phyloP scores from a whole-genome alignment of 768 basidiomycete genomes.

The Phlegmacium glaucopus region DNA sequence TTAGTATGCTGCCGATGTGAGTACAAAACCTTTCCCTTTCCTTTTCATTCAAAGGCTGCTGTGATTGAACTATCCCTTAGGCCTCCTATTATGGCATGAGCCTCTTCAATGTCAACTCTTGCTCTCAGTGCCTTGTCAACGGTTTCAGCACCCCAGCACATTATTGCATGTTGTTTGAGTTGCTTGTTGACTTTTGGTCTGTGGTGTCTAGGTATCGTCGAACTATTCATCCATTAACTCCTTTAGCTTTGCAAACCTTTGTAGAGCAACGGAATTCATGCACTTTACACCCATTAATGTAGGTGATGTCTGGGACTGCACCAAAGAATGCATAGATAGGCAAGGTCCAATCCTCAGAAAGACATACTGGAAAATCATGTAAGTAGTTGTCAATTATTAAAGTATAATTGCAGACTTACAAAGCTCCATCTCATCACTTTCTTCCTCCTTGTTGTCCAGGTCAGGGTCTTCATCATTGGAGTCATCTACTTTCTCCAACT shows the following conservation, averaged over 20 bases:
- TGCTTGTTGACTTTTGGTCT: slow-evolving; percentile 27
- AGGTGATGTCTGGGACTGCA: slow-evolving; percentile 3
- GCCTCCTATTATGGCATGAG: neutral
- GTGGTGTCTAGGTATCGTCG: neutral
- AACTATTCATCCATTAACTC: neutral
- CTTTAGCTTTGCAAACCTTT: slow-evolving; percentile 11
- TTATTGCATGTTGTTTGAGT: slow-evolving; percentile 25
- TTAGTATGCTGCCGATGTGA: slow-evolving; percentile 22
- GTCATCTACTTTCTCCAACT: neutral
- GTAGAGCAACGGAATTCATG: slow-evolving; percentile 27
- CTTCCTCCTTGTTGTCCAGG: neutral
- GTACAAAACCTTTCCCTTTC: slow-evolving; percentile 26
- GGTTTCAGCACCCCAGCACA: slow-evolving; percentile 30
- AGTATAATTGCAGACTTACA: neutral
- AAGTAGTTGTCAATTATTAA: neutral
- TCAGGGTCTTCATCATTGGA: neutral
- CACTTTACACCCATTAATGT: neutral
- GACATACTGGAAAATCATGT: neutral
- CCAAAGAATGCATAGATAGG: slow-evolving; percentile 34
- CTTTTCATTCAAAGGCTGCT: slow-evolving; percentile 25
- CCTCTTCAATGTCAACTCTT: neutral
- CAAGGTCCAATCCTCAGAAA: slow-evolving; percentile 23
- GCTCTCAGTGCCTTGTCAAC: slow-evolving; percentile 9
- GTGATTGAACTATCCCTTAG: slow-evolving; percentile 19
- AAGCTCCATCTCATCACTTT: neutral